Conservation (phyloP, 2,329 filamentous ascomycete genomes). For the Metarhizium anisopliae region DNA sequence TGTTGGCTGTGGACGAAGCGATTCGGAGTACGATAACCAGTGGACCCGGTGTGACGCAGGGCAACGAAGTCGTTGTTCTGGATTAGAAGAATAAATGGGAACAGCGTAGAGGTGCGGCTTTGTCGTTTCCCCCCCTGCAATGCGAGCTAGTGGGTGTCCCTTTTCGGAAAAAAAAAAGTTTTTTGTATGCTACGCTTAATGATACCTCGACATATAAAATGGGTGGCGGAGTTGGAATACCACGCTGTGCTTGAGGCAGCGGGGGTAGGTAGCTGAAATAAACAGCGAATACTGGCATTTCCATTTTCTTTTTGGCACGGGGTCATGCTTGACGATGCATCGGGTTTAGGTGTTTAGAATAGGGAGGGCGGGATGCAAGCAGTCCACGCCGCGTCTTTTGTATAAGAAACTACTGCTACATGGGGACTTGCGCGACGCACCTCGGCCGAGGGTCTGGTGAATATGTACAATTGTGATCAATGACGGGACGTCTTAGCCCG, state of each 20-base stretch:
- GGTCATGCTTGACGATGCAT: no score
- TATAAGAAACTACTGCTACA: no score
- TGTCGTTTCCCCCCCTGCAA: background rate
- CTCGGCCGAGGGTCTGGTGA: no score
- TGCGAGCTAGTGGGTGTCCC: background rate
- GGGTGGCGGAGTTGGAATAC: background rate
- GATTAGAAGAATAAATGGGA: constrained; percentile 4
- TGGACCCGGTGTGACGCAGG: background rate
- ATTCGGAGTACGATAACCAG: constrained; percentile 24
- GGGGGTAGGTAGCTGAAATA: background rate
- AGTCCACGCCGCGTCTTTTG: no score
- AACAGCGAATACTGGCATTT: constrained; percentile 1
- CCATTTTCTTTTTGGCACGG: no score
- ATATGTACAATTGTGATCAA: no score
- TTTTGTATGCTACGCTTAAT: constrained; percentile 11
- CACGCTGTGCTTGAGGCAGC: background rate
- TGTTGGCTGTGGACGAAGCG: constrained; percentile 38
- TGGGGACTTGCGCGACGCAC: no score
- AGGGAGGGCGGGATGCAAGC: no score
- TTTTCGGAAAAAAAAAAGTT: background rate
- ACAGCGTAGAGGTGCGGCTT: background rate
- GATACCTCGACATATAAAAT: constrained; percentile 19
- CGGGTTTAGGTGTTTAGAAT: no score
- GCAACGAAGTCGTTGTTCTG: constrained; percentile 8
- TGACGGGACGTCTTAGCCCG: no score